Evolutionary conservation across 2,329 filamentous ascomycete genomes (phyloP), one percentile per base, ranked within the genome.

Genomic region (Claviceps spartinae): DNA sequence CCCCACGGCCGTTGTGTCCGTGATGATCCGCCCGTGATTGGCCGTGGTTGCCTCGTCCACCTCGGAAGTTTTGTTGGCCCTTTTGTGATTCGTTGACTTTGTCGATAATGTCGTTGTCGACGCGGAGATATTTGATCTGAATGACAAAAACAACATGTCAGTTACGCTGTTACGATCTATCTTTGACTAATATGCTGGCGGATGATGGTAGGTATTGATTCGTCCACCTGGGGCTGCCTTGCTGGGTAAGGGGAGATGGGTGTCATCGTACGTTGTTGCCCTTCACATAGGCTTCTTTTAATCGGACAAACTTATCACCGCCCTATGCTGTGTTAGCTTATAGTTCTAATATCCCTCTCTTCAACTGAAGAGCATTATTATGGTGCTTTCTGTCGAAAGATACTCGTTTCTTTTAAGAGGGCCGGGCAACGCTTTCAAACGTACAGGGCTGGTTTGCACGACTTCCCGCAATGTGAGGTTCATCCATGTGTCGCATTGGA

Each of bases 401-500:
- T 34, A 4, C 30, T 34, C 4, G 9, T 26, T 7, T 22, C 3
- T 22, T 26, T n/a, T 13, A 5, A 4, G 9, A 34, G 30, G 30
- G 9, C 9, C 30, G 9, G 26, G 30, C 30, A 34, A 34, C 30
- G 30, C 30, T 2, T 42, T 49, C 11, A 9, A 16, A 49, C 75
- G 49, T 70, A 85, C 82, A 24, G 91, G 83, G 65, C 86, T 95
- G 18, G 93, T 97, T 71, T 97, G 91, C 38, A 97, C 88, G 22
- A 98, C 94, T 69, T 97, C 93, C 69, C 93, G 95, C 59, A 98
- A 72, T 2, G 91, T 97, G 61, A 98, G 74, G 72, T 98, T 98
- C 93, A 98, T 98, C 89, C 93, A 98, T 48, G 91, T 98, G 69
- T 98, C 93, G 81, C 91, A 98, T 69, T 85, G 88, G 68, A 96